A percentile compares a stretch with the other conserved stretches of the same genome.
These are phyloP conservation scores for Arachnomyces sp. DNA, from an alignment of 2,329 filamentous ascomycete species.

Conservation along the genomic window DNA sequence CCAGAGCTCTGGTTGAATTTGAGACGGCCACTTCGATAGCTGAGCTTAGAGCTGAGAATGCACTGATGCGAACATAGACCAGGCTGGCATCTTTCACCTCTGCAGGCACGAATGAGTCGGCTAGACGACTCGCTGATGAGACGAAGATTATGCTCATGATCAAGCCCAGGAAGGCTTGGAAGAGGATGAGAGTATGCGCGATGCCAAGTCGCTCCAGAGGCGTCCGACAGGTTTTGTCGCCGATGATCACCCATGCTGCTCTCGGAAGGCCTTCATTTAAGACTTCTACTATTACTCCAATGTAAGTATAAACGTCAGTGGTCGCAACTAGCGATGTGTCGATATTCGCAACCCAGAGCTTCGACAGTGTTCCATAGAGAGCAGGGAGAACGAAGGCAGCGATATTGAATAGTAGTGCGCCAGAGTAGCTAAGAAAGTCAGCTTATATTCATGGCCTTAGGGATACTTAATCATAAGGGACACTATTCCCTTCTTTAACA, in stretches of 20 bases:
- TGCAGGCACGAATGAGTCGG: conserved; percentile 55
- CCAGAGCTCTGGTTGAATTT: conserved; percentile 56
- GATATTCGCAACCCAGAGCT: conserved; percentile 64
- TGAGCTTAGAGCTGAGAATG: conserved; percentile 56
- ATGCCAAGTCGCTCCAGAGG: conserved; percentile 48
- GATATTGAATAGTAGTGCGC: conserved; percentile 57
- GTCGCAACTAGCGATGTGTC: conserved; percentile 56
- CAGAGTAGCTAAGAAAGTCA: conserved; percentile 38
- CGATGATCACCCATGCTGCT: conserved; percentile 61
- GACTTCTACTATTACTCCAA: conserved; percentile 58
- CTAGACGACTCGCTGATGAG: conserved; percentile 47
- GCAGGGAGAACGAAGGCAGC: conserved; percentile 58
- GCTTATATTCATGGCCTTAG: too few species aligned
- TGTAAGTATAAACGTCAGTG: conserved; percentile 63
- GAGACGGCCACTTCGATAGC: conserved; percentile 58
- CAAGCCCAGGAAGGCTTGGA: conserved; percentile 50
- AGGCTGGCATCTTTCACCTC: conserved; percentile 51
- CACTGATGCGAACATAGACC: conserved; percentile 57
- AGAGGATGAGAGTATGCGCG: conserved; percentile 50
- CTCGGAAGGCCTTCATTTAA: conserved; percentile 66
- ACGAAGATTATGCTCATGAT: conserved; percentile 56
- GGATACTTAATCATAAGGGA: too few species aligned
- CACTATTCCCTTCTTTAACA: too few species aligned
- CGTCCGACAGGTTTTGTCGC: conserved; percentile 51
- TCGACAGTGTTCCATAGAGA: conserved; percentile 59